phyloP scores from a whole-genome alignment of 2,329 filamentous ascomycete genomes.

The Ascochyta koolunga region DNA sequence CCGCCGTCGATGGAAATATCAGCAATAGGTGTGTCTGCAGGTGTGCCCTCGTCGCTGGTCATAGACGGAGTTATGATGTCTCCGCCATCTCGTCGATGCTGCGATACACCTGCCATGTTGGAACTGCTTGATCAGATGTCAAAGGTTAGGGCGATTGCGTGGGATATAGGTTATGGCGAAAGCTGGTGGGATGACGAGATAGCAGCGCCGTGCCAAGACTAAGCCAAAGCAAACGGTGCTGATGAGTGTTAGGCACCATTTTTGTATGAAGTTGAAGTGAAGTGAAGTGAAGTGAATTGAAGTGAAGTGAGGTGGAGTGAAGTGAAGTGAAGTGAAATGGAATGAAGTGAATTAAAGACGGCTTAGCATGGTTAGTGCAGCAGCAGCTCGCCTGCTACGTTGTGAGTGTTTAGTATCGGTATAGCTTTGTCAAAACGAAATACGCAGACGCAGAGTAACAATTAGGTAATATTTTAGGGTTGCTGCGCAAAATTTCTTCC shows the following conservation, averaged over 20 bases:
- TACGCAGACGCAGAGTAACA: too few relatives aligned
- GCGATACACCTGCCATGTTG: slow-evolving; percentile 1
- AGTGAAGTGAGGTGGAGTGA: too few relatives aligned
- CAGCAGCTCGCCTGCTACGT: too few relatives aligned
- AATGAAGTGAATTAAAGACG: too few relatives aligned
- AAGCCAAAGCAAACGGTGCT: slow-evolving; percentile 1
- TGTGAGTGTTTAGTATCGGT: too few relatives aligned
- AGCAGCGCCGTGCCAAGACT: slow-evolving; percentile 1
- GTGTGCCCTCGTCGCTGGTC: slow-evolving; percentile 1
- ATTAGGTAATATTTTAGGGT: too few relatives aligned
- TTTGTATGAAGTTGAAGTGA: background rate
- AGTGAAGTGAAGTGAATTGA: too few relatives aligned
- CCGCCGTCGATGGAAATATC: background rate
- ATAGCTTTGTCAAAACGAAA: too few relatives aligned
- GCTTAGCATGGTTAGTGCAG: too few relatives aligned
- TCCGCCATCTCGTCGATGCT: background rate
- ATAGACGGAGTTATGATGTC: background rate
- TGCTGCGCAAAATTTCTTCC: too few relatives aligned
- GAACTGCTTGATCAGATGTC: background rate
- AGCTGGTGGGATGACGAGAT: background rate
- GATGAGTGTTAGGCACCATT: background rate
- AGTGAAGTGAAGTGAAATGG: too few relatives aligned
- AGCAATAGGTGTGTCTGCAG: background rate
- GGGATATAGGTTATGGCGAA: background rate
- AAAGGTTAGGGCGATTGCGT: background rate